Conservation (phyloP, 805 yeast genomes). For the Diddensiella santjacobensis region DNA sequence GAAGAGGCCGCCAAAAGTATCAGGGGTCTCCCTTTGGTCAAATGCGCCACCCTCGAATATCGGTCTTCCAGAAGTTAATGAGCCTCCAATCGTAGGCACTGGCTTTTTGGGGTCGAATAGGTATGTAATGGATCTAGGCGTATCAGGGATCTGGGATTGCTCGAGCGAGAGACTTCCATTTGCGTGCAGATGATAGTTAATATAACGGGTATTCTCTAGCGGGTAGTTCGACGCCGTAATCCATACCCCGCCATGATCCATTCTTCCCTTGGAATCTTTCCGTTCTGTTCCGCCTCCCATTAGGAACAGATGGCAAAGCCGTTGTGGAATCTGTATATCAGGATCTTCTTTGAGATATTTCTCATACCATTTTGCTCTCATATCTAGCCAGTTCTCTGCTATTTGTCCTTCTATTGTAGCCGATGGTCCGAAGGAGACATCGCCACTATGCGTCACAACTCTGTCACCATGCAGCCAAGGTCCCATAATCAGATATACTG, state of each 20-base stretch:
- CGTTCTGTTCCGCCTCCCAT: slow-evolving; percentile 9
- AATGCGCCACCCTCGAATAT: slow-evolving; percentile 8
- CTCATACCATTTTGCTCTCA: slow-evolving; percentile 6
- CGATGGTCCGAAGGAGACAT: slow-evolving; percentile 5
- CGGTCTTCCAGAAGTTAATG: slow-evolving; percentile 7
- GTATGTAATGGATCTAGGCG: background rate
- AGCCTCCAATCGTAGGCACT: slow-evolving; percentile 8
- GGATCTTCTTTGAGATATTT: background rate
- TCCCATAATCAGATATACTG: slow-evolving; percentile 9
- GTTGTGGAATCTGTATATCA: background rate
- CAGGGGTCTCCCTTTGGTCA: slow-evolving; percentile 5
- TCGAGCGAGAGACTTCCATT: slow-evolving; percentile 4
- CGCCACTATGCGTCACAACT: slow-evolving; percentile 5
- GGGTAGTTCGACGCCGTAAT: slow-evolving; percentile 1
- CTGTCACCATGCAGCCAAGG: slow-evolving; percentile 12
- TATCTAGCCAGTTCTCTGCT: slow-evolving; percentile 7
- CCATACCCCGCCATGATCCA: slow-evolving; percentile 11
- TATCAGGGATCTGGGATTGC: background rate
- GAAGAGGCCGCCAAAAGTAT: background rate
- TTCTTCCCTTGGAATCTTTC: slow-evolving; percentile 2
- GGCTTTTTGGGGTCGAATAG: slow-evolving; percentile 7
- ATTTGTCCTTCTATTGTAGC: slow-evolving; percentile 9
- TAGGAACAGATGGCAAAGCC: slow-evolving; percentile 7
- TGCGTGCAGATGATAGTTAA: background rate
- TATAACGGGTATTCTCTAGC: background rate